Conservation (phyloP, 257 asterid species). For the Salvia hispanica region DNA sequence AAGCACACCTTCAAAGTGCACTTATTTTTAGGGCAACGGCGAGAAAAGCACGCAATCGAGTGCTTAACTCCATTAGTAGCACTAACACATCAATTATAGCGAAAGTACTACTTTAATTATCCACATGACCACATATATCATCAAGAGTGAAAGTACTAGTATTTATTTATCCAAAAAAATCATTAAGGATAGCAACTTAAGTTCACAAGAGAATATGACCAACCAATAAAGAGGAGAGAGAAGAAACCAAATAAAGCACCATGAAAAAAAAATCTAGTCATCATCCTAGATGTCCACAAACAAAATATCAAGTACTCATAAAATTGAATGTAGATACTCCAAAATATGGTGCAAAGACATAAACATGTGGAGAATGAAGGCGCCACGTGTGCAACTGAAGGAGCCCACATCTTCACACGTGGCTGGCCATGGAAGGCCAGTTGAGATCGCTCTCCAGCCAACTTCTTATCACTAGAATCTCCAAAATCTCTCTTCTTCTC, state of each 20-base stretch:
- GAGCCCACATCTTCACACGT: constrained; percentile 47
- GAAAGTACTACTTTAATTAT: too few species aligned
- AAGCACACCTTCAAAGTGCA: neutral
- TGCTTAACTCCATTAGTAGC: neutral
- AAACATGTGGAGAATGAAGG: constrained; percentile 40
- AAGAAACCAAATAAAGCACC: neutral
- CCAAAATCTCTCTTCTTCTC: constrained; percentile 22
- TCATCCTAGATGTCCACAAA: constrained; percentile 17
- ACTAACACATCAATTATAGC: neutral
- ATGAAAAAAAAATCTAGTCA: constrained; percentile 4
- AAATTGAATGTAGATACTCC: neutral
- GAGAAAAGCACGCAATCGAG: too few species aligned
- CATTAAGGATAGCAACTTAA: neutral
- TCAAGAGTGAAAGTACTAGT: too few species aligned
- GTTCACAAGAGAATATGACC: neutral
- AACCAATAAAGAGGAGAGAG: constrained; percentile 5
- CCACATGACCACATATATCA: too few species aligned
- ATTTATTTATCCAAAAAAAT: neutral
- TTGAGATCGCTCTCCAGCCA: constrained; percentile 60
- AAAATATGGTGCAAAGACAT: neutral
- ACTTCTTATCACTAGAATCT: constrained; percentile 65
- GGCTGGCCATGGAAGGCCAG: constrained; percentile 56
- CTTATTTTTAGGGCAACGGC: too few species aligned
- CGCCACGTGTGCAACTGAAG: constrained; percentile 49
- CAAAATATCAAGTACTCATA: neutral